phyloP scores from a whole-genome alignment of 2,329 filamentous ascomycete genomes.

The Fusarium sp. region DNA sequence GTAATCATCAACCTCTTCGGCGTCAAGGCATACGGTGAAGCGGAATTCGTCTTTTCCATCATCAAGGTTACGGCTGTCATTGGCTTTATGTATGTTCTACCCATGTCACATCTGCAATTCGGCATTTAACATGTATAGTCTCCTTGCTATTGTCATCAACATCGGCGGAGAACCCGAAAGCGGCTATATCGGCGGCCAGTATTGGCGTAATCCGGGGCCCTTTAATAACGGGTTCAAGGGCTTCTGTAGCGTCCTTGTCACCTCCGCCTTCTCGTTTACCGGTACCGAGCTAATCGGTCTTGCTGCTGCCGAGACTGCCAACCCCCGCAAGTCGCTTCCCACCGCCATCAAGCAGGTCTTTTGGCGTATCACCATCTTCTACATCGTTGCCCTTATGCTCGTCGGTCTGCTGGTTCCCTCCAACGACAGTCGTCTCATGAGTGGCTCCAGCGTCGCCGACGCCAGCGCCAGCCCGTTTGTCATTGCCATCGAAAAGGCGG shows the following conservation, averaged over 20 bases:
- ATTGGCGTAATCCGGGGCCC: constrained; percentile 82
- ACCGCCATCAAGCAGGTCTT: constrained; percentile 94
- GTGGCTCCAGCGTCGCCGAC: constrained; percentile 65
- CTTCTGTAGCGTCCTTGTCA: constrained; percentile 80
- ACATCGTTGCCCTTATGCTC: constrained; percentile 84
- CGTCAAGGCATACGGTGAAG: constrained; percentile 88
- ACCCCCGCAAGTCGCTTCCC: constrained; percentile 82
- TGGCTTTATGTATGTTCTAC: constrained; percentile 78
- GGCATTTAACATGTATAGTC: constrained; percentile 55
- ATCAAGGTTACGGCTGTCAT: constrained; percentile 88
- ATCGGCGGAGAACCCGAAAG: constrained; percentile 78
- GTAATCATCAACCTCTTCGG: constrained; percentile 87
- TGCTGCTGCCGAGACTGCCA: constrained; percentile 80
- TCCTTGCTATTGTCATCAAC: constrained; percentile 87
- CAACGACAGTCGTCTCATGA: constrained; percentile 71
- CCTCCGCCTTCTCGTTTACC: constrained; percentile 79
- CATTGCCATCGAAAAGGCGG: constrained; percentile 87
- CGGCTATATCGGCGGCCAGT: constrained; percentile 82
- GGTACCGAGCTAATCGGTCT: constrained; percentile 82
- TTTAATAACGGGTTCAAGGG: constrained; percentile 87
- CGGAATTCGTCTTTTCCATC: constrained; percentile 87
- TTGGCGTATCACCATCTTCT: constrained; percentile 93
- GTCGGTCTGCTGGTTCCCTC: constrained; percentile 87
- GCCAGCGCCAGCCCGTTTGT: constrained; percentile 89
- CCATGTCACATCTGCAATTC: constrained; percentile 38